phyloP scores from a whole-genome alignment of 495 filamentous ascomycete genomes.

The Tuber brumale region DNA sequence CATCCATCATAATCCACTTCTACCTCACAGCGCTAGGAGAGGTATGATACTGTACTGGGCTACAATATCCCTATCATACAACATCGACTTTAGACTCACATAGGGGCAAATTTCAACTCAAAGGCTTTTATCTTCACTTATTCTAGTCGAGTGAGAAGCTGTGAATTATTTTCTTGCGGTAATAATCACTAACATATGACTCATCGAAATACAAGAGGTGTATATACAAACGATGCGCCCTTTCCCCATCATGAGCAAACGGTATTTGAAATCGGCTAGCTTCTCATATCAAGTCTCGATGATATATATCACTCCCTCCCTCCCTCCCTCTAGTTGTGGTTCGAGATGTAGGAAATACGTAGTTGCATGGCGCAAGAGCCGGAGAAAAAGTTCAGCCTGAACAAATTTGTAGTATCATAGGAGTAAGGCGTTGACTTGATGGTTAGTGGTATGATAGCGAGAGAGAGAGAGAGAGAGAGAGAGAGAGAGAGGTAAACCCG shows the following conservation, averaged over 20 bases:
- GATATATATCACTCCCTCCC: not conserved
- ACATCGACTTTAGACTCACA: not conserved
- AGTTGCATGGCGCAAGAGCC: not conserved
- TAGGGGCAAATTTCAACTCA: not conserved
- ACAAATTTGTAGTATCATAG: not conserved
- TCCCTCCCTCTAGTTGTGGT: too few species aligned
- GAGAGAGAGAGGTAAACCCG: too few species aligned
- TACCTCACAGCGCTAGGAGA: not conserved
- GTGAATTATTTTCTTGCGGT: not conserved
- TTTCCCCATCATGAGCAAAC: not conserved
- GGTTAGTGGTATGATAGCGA: not conserved
- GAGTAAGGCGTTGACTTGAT: not conserved
- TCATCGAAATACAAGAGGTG: not conserved
- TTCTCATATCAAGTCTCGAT: not conserved
- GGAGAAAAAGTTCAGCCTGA: not conserved
- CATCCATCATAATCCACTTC: not conserved
- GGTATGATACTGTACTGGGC: too few species aligned
- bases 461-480: too few species aligned
- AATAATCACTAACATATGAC: not conserved
- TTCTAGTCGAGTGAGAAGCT: not conserved
- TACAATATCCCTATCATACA: not conserved
- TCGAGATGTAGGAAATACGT: not conserved
- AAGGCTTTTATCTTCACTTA: not conserved
- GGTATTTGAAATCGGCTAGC: not conserved
- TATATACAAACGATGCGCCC: not conserved